Percentiles rank a stretch among this genome's conserved stretches.
Conservation (phyloP, 352 stramenopile species). For the Phytophthora sp. region DNA sequence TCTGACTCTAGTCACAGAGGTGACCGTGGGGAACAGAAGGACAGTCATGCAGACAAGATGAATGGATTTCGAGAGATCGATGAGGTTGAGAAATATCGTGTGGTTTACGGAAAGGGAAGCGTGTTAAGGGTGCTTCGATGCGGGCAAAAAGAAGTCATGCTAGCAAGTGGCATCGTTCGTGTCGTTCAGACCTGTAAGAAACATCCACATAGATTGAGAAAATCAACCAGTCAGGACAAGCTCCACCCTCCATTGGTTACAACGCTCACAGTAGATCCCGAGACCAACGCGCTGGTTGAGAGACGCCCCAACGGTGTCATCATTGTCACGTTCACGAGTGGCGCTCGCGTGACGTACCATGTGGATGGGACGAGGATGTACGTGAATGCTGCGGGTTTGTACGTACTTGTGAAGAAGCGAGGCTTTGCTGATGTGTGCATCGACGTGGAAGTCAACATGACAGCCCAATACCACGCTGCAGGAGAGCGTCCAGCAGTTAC, state of each 20-base stretch:
- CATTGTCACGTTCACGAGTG: constrained; percentile 68
- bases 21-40: background rate
- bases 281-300: constrained; percentile 75
- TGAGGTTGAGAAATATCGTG: constrained; percentile 36
- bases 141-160: constrained; percentile 45
- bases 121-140: constrained; percentile 57
- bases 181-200: constrained; percentile 20
- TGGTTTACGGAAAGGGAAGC: constrained; percentile 63
- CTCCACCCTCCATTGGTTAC: constrained; percentile 10
- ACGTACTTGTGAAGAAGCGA: constrained; percentile 62
- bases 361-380: constrained; percentile 69
- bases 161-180: constrained; percentile 57
- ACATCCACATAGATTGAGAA: constrained; percentile 1
- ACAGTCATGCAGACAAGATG: background rate
- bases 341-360: constrained; percentile 66
- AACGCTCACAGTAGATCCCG: constrained; percentile 61
- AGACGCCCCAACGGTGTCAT: constrained; percentile 52
- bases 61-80: background rate
- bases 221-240: constrained; percentile 1
- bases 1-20: background rate
- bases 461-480: constrained; percentile 57
- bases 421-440: constrained; percentile 68
- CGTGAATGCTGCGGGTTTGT: constrained; percentile 47
- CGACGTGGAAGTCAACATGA: constrained; percentile 73
- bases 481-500: constrained; percentile 71